A percentile compares a stretch with the other conserved stretches of the same genome.
Conservation (phyloP, 2,329 filamentous ascomycete genomes). For the Epichloe elymi region DNA sequence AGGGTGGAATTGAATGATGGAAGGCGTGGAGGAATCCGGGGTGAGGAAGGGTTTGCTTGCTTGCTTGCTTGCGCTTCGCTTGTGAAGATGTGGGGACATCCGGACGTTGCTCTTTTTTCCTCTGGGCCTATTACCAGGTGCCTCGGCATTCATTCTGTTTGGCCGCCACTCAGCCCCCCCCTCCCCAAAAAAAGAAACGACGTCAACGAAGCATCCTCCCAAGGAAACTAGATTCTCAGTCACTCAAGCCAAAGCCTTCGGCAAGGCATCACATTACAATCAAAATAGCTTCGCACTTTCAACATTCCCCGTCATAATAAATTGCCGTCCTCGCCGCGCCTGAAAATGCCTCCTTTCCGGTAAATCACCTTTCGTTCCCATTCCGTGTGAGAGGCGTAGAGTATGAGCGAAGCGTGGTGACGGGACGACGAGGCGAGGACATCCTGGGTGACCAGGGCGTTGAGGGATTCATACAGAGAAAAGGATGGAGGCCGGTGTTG, state of each 20-base stretch:
- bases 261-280: no score
- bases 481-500: constrained; percentile 43
- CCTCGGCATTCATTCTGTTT: no score
- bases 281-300: no score
- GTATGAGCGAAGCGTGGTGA: constrained; percentile 52
- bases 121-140: background rate
- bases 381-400: constrained; percentile 51
- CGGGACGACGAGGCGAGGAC: constrained; percentile 44
- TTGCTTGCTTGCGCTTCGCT: no score
- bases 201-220: no score
- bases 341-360: background rate
- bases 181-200: no score
- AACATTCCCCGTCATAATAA: no score
- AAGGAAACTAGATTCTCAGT: no score
- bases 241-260: no score
- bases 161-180: no score
- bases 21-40: background rate
- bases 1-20: background rate
- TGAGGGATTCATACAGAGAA: constrained; percentile 39
- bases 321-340: no score
- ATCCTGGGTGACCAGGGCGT: constrained; percentile 50
- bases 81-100: constrained; percentile 2
- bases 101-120: background rate
- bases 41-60: background rate
- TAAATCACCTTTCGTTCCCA: constrained; percentile 28